Evolutionary conservation across 106 monocot genomes (phyloP), one percentile per base, ranked within the genome.

Genomic region (Phalaenopsis equestris): DNA sequence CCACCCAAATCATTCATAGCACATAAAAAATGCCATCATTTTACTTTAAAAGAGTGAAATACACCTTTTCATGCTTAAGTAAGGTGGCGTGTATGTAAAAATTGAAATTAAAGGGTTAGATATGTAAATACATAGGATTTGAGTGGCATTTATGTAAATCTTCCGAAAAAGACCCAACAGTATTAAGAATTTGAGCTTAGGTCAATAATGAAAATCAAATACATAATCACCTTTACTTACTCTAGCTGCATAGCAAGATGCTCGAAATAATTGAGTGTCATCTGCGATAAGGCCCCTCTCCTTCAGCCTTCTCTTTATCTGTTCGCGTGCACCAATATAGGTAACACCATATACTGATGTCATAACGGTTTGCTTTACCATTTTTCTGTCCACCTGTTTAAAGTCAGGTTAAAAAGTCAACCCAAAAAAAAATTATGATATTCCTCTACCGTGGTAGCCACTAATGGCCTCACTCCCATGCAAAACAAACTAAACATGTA

Each of bases 301-400:
- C 73, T 91, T 93, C 76, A 96, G 81, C 75, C 95, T 89, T 80
- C 85, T 87, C 73, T 88, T 91, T 67, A 96, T 93, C 84, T 96
- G 95, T 24, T 96, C 95, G 67, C 95, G 89, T 24, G 95, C 95
- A 76, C 95, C 95, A 42, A 96, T 80, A 72, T 88, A 93, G 37
- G 95, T 96, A 24, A 96, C 95, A 84, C 95, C 95, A 88, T 96
- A 96, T 10, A 96, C 95, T 18, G 95, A 96, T 81, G 95, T 96
- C 95, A 96, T 96, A 45, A 96, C 95, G 52, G 95, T 96, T 56
- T 96, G 95, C 73, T 96, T 96, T 41, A 96, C 95, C 85, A 96
- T 82, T 80, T 96, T 96, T 61, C 95, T 91, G 43, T 96, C 95
- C 36, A 96, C 95, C 95, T 95, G 78, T 45, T 17, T 77, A 36